Evolutionary conservation across 495 filamentous ascomycete genomes (phyloP).

Genomic region (Pyrenula massariospora): DNA sequence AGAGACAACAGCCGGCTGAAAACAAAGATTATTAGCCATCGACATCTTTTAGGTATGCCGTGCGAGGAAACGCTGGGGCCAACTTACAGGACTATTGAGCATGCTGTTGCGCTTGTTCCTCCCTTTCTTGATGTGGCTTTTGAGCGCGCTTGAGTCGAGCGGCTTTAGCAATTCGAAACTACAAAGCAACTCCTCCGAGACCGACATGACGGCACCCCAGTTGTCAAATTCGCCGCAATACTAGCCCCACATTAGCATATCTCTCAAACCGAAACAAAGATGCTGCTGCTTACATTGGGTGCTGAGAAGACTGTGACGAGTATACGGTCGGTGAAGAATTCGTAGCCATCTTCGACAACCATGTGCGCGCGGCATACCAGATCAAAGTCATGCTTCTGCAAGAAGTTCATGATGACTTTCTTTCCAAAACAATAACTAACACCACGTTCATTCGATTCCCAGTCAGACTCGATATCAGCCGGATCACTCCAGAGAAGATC

Average conservation of each 20-base stretch:
- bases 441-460: constrained; percentile 94
- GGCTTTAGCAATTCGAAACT: constrained; percentile 97
- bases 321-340: constrained; percentile 94
- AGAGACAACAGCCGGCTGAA: constrained; percentile 33
- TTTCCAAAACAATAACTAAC: constrained; percentile 99
- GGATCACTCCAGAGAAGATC: constrained; percentile 97
- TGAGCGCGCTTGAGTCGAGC: constrained; percentile 89
- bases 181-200: constrained; percentile 84
- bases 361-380: constrained; percentile 96
- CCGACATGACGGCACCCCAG: constrained; percentile 98
- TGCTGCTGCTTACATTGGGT: constrained; percentile 90
- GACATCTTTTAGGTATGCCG: neutral
- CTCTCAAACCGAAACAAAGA: neutral
- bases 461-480: constrained; percentile 94
- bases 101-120: constrained; percentile 83
- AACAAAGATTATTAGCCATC: constrained; percentile 9
- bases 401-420: constrained; percentile 94
- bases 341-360: constrained; percentile 99
- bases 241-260: constrained; percentile 26
- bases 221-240: constrained; percentile 99
- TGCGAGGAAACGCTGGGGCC: constrained; percentile 14
- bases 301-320: constrained; percentile 97
- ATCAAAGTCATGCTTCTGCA: constrained; percentile 92
- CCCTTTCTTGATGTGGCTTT: constrained; percentile 98
- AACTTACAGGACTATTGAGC: constrained; percentile 82